A percentile compares a stretch with the other conserved stretches of the same genome.
Conservation (phyloP, 75 land plant genomes). For the Pinus tabuliformis region DNA sequence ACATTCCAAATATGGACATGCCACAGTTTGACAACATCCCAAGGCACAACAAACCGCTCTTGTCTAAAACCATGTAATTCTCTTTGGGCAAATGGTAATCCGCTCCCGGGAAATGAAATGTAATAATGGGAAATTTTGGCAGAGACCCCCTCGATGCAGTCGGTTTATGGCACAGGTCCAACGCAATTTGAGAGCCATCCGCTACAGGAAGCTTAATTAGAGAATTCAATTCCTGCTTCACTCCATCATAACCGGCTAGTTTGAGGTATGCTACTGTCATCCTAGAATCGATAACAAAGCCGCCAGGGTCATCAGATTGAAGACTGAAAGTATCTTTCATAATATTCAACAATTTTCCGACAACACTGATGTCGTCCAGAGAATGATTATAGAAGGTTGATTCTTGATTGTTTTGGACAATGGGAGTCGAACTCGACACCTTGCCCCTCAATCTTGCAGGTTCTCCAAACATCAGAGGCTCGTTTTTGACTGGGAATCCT, state of each 20-base stretch:
- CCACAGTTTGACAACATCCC: conserved; percentile 17
- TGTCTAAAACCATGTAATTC: conserved; percentile 36
- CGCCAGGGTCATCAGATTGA: conserved; percentile 49
- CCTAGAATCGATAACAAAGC: conserved; percentile 73
- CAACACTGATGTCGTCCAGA: conserved; percentile 45
- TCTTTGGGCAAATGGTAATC: conserved; percentile 38
- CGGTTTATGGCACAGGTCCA: conserved; percentile 51
- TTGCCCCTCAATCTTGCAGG: conserved; percentile 15
- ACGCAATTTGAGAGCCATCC: conserved; percentile 15
- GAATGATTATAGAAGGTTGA: conserved; percentile 53
- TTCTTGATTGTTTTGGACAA: conserved; percentile 12
- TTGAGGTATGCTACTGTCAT: conserved; percentile 55
- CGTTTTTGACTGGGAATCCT: conserved; percentile 12
- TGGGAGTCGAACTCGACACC: conserved; percentile 24
- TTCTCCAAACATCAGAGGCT: conserved; percentile 58
- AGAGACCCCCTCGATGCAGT: background rate
- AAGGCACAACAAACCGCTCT: conserved; percentile 33
- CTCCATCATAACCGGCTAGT: conserved; percentile 15
- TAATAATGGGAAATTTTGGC: conserved; percentile 20
- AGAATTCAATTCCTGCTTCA: conserved; percentile 22
- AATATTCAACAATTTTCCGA: conserved; percentile 12
- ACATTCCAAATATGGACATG: conserved; percentile 51
- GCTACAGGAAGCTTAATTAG: conserved; percentile 20
- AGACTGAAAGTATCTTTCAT: conserved; percentile 16
- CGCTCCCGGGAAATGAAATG: conserved; percentile 33